These are phyloP conservation scores for Picea glauca DNA, from an alignment of 75 land plant genomes.

Conservation along the genomic window DNA sequence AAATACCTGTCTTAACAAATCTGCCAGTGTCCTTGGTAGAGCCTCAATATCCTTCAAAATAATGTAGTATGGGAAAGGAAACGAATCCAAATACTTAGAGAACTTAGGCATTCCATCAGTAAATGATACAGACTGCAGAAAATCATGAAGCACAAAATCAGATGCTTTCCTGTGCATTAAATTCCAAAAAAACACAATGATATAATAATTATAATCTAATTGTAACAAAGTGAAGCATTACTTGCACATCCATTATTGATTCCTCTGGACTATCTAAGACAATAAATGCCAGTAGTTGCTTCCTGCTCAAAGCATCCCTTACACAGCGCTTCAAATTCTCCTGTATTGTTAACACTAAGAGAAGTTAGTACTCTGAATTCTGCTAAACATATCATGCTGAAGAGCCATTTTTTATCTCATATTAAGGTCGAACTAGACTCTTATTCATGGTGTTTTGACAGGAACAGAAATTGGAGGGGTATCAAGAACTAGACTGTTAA, in stretches of 20 bases:
- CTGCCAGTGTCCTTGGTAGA: conserved; percentile 88
- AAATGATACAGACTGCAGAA: conserved; percentile 55
- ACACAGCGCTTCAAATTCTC: conserved; percentile 73
- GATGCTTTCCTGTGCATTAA: background rate
- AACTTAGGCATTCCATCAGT: conserved; percentile 43
- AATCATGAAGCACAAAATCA: conserved; percentile 1
- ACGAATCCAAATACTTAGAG: conserved; percentile 79
- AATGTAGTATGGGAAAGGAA: conserved; percentile 98
- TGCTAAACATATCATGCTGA: background rate
- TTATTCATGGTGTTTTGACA: background rate
- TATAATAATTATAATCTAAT: background rate
- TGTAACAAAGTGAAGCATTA: conserved; percentile 9
- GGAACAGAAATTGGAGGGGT: background rate
- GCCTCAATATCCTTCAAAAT: conserved; percentile 77
- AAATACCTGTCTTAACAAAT: conserved; percentile 83
- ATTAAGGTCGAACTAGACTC: background rate
- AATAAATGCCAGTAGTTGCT: conserved; percentile 83
- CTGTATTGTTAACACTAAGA: conserved; percentile 15
- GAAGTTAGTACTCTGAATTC: background rate
- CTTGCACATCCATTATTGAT: conserved; percentile 80
- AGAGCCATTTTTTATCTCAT: background rate
- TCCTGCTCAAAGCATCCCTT: conserved; percentile 67
- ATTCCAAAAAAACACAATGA: background rate
- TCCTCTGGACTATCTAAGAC: conserved; percentile 81
- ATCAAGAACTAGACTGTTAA: background rate